These are phyloP conservation scores for Actinomortierella ambigua DNA, from an alignment of 371 early-diverging fungal species.

Conservation along the genomic window DNA sequence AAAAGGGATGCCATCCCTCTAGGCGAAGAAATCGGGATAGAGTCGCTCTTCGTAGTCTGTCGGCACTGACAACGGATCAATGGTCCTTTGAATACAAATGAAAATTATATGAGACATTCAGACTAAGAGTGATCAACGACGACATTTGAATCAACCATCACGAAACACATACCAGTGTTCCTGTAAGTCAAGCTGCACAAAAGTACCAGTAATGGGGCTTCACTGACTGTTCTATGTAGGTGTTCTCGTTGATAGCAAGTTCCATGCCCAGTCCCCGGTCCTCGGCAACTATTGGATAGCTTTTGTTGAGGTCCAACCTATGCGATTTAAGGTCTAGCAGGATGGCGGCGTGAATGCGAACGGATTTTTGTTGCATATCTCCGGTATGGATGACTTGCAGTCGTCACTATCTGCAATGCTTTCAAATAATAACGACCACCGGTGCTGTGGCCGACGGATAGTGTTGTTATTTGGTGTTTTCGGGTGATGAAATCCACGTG, in stretches of 20 bases:
- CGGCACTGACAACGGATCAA: slow-evolving; percentile 15
- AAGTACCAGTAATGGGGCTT: slow-evolving; percentile 13
- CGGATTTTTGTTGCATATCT: too few relatives aligned
- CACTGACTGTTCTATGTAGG: slow-evolving; percentile 10
- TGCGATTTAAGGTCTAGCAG: too few relatives aligned
- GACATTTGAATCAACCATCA: slow-evolving; percentile 5
- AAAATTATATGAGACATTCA: slow-evolving; percentile 6
- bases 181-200: slow-evolving; percentile 15
- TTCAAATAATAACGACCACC: too few relatives aligned
- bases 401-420: too few relatives aligned
- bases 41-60: slow-evolving; percentile 14
- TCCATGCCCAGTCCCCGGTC: too few relatives aligned
- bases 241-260: slow-evolving; percentile 13
- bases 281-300: too few relatives aligned
- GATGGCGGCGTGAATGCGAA: too few relatives aligned
- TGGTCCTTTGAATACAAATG: slow-evolving; percentile 13
- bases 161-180: slow-evolving; percentile 14
- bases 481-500: too few relatives aligned
- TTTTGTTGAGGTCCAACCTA: too few relatives aligned
- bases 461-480: too few relatives aligned
- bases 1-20: slow-evolving; percentile 18
- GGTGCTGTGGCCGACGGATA: too few relatives aligned
- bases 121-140: slow-evolving; percentile 1
- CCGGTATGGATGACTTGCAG: too few relatives aligned
- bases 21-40: slow-evolving; percentile 15